Evolutionary conservation across 768 basidiomycete species (phyloP).

Genomic region (Rhizopogon sp.): DNA sequence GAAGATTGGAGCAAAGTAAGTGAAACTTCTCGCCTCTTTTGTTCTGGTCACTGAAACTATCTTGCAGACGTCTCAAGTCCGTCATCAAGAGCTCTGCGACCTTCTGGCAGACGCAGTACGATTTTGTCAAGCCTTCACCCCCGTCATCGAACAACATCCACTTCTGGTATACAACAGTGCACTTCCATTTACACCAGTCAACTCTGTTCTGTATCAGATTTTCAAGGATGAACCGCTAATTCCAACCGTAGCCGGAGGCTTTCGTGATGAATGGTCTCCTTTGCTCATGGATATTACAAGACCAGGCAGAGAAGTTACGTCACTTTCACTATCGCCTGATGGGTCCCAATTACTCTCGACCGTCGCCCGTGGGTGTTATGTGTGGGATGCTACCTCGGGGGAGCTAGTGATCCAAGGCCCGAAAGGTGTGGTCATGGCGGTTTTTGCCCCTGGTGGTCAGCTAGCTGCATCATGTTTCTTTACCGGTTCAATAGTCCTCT

Average conservation of each 20-base stretch:
- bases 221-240: constrained; percentile 21
- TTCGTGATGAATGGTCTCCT: constrained; percentile 26
- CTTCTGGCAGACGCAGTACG: constrained; percentile 24
- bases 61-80: constrained; percentile 8
- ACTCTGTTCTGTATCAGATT: constrained; percentile 16
- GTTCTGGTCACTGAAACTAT: background rate
- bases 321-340: constrained; percentile 21
- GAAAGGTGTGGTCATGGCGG: constrained; percentile 13
- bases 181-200: constrained; percentile 26
- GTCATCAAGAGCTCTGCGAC: constrained; percentile 11
- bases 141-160: constrained; percentile 27
- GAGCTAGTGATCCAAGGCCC: constrained; percentile 15
- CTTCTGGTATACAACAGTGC: constrained; percentile 27
- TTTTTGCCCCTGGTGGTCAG: constrained; percentile 24
- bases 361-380: constrained; percentile 10
- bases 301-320: constrained; percentile 8
- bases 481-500: constrained; percentile 18
- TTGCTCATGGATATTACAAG: constrained; percentile 24
- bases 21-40: background rate
- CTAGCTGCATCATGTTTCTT: constrained; percentile 20
- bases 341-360: constrained; percentile 25
- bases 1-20: constrained; percentile 24
- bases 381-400: constrained; percentile 25
- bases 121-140: constrained; percentile 26
- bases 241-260: constrained; percentile 22